Percentiles rank a stretch among this genome's conserved stretches.
Evolutionary conservation across 345 rosid genomes (phyloP).

Genomic region (Viola odorata): DNA sequence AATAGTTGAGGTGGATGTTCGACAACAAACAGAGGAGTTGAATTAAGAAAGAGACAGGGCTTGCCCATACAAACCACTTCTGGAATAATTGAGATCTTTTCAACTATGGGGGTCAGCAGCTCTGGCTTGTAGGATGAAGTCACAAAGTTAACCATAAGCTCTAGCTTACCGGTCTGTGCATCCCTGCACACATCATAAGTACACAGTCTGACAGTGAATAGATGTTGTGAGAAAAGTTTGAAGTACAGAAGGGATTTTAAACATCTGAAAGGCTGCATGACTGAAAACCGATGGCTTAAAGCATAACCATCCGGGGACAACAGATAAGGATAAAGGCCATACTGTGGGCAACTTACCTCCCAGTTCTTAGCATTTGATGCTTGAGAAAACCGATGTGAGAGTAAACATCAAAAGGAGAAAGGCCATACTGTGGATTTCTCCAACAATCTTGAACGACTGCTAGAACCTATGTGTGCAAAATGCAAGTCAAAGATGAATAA

Average conservation of each 20-base stretch:
- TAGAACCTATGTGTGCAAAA: conserved; percentile 50
- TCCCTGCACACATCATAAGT: conserved; percentile 43
- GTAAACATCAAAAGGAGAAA: conserved; percentile 76
- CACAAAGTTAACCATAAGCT: conserved; percentile 93
- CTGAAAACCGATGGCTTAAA: too few species aligned
- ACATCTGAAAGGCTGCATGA: too few species aligned
- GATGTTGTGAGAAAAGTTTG: too few species aligned
- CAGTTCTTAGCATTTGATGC: conserved; percentile 91
- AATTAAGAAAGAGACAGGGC: neutral
- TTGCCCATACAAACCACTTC: conserved; percentile 65
- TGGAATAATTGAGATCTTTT: conserved; percentile 62
- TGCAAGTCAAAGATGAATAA: conserved; percentile 10
- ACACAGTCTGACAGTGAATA: conserved; percentile 5
- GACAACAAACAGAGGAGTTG: neutral
- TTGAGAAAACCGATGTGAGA: conserved; percentile 88
- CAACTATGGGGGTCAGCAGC: conserved; percentile 76
- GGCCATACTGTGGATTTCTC: conserved; percentile 66
- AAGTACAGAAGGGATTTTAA: too few species aligned
- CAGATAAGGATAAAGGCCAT: too few species aligned
- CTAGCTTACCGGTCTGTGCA: conserved; percentile 49
- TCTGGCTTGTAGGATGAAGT: conserved; percentile 80
- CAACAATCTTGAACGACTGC: conserved; percentile 73
- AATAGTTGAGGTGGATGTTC: neutral
- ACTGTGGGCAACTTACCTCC: conserved; percentile 47
- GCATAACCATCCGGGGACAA: too few species aligned